Percentiles rank a stretch among this genome's conserved stretches.
phyloP scores from a whole-genome alignment of 2,329 filamentous ascomycete species.

The Diaporthe vaccinii region DNA sequence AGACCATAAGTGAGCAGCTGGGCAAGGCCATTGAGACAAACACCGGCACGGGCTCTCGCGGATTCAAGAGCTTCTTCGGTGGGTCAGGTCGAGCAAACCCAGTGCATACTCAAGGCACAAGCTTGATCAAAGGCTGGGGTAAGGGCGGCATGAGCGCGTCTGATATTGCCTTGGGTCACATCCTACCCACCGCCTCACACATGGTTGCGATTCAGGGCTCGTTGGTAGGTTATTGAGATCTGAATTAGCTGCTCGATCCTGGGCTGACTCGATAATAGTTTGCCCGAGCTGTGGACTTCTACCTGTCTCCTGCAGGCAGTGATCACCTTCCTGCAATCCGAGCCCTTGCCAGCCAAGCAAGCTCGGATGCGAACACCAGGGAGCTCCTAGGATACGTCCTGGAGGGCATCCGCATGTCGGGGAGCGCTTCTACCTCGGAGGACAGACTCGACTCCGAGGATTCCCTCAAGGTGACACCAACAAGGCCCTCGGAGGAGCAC shows the following conservation, averaged over 20 bases:
- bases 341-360: conserved; percentile 67
- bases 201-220: conserved; percentile 80
- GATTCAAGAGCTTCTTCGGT: conserved; percentile 66
- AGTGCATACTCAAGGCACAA: conserved; percentile 74
- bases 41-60: conserved; percentile 69
- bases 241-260: conserved; percentile 38
- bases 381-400: conserved; percentile 77
- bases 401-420: conserved; percentile 79
- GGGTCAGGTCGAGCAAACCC: conserved; percentile 64
- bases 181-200: conserved; percentile 76
- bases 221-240: conserved; percentile 61
- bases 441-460: conserved; percentile 61
- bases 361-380: conserved; percentile 70
- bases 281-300: conserved; percentile 80
- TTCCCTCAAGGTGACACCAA: conserved; percentile 71
- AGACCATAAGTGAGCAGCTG: conserved; percentile 69
- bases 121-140: conserved; percentile 74
- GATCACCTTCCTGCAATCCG: conserved; percentile 72
- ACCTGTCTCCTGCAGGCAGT: conserved; percentile 70
- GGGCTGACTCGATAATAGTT: conserved; percentile 61
- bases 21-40: conserved; percentile 73
- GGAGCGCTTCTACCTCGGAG: conserved; percentile 73
- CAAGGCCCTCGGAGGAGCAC: conserved; percentile 74
- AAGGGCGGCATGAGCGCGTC: conserved; percentile 73
- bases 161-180: conserved; percentile 79